These are phyloP conservation scores for Mayamaea pseudoterrestris DNA, from an alignment of 108 stramenopile genomes.

Conservation along the genomic window DNA sequence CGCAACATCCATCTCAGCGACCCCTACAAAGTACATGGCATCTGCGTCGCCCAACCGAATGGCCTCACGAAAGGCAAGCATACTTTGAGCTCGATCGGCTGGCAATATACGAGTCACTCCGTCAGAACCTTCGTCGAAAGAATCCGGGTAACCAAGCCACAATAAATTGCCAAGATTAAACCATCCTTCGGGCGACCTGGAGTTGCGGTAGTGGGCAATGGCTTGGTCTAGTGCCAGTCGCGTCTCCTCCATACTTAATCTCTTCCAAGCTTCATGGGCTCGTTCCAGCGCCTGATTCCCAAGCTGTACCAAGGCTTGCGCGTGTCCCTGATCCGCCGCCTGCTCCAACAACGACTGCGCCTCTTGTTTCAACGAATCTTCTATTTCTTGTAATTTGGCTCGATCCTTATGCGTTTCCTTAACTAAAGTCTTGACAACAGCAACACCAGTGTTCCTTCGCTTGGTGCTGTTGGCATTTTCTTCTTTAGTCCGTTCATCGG, in stretches of 20 bases:
- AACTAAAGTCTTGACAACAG: slow-evolving; percentile 51
- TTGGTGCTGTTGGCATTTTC: no score
- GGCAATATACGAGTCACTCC: neutral
- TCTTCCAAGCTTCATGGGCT: no score
- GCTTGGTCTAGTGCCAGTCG: slow-evolving; percentile 16
- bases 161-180: slow-evolving; percentile 66
- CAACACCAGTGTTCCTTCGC: slow-evolving; percentile 34
- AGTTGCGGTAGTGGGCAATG: slow-evolving; percentile 31
- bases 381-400: slow-evolving; percentile 7
- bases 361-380: slow-evolving; percentile 12
- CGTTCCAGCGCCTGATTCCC: slow-evolving; percentile 47
- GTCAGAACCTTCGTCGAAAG: slow-evolving; percentile 11
- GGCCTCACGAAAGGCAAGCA: slow-evolving; percentile 54
- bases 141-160: slow-evolving; percentile 41
- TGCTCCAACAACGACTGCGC: slow-evolving; percentile 30
- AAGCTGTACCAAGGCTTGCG: slow-evolving; percentile 40
- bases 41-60: slow-evolving; percentile 67
- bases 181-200: slow-evolving; percentile 58
- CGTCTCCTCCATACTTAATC: neutral
- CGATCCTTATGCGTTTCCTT: slow-evolving; percentile 34
- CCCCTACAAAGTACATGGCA: slow-evolving; percentile 74
- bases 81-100: slow-evolving; percentile 17
- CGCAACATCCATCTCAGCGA: slow-evolving; percentile 31
- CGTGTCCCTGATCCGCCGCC: slow-evolving; percentile 44
- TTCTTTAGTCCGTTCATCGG: neutral